phyloP scores from a whole-genome alignment of 768 basidiomycete species.

The Suillus cothurnatus region DNA sequence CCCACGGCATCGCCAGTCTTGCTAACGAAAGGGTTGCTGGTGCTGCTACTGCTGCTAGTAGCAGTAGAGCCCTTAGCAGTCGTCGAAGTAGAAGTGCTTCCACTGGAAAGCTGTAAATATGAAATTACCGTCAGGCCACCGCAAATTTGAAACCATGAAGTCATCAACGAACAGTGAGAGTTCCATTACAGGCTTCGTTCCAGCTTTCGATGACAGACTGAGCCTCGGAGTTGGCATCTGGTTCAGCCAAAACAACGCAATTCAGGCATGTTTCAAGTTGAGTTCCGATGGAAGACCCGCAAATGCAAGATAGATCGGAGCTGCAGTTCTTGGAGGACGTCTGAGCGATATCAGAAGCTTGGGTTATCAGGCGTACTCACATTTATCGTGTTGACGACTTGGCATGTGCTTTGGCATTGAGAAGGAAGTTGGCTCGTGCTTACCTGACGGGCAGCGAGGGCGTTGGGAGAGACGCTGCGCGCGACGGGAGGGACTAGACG shows the following conservation, averaged over 20 bases:
- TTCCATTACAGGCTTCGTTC: conserved; percentile 20
- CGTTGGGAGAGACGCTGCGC: conserved; percentile 2
- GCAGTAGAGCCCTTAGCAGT: neutral
- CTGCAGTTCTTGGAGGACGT: conserved; percentile 15
- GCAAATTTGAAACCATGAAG: neutral
- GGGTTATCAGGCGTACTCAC: conserved; percentile 13
- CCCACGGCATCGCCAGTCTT: conserved; percentile 6
- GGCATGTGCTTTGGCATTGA: conserved; percentile 23
- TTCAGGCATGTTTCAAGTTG: conserved; percentile 21
- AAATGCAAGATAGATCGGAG: conserved; percentile 12
- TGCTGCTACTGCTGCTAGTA: neutral
- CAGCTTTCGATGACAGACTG: conserved; percentile 18
- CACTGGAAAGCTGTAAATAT: neutral
- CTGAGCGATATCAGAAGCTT: neutral
- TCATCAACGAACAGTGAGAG: conserved; percentile 19
- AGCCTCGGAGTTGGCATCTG: conserved; percentile 15
- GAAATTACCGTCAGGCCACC: neutral
- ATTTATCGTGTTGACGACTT: conserved; percentile 20
- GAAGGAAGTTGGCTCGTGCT: conserved; percentile 15
- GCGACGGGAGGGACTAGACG: neutral
- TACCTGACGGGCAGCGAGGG: conserved; percentile 25
- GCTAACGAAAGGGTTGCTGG: conserved; percentile 1
- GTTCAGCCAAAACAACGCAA: conserved; percentile 16
- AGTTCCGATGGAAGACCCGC: conserved; percentile 14
- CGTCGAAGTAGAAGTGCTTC: conserved; percentile 9